Conservation (phyloP, 2,329 filamentous ascomycete genomes). For the Phyllosticta paracitricarpa region DNA sequence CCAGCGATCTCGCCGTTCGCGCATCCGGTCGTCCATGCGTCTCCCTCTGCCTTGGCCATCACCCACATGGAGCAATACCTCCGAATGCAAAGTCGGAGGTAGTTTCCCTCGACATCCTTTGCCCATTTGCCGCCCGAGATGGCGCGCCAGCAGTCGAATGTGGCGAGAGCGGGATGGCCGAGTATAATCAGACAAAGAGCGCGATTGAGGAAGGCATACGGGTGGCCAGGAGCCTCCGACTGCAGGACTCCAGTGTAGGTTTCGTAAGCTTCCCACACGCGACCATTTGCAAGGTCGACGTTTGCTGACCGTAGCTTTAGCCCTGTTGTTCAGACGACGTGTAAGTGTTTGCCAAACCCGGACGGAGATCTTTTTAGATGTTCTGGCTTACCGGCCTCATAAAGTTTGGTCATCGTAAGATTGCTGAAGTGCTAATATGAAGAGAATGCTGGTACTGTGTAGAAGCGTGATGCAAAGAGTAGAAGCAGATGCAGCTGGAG, state of each 20-base stretch:
- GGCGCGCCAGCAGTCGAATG: conserved; percentile 17
- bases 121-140: background rate
- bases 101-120: background rate
- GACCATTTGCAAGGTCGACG: background rate
- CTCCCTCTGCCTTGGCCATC: background rate
- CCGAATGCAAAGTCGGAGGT: background rate
- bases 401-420: background rate
- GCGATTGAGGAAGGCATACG: background rate
- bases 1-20: background rate
- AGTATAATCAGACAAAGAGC: conserved; percentile 4
- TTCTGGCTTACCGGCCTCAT: background rate
- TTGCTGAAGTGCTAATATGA: background rate
- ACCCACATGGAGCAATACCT: background rate
- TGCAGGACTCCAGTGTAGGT: background rate
- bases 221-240: background rate
- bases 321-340: background rate
- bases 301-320: background rate
- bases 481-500: background rate
- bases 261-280: background rate
- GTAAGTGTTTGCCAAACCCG: background rate
- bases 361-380: background rate
- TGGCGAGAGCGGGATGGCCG: conserved; percentile 15
- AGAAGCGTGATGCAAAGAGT: background rate
- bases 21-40: background rate
- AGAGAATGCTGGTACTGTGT: background rate